phyloP scores from a whole-genome alignment of 805 yeast species.

The Teunomyces panamensis region DNA sequence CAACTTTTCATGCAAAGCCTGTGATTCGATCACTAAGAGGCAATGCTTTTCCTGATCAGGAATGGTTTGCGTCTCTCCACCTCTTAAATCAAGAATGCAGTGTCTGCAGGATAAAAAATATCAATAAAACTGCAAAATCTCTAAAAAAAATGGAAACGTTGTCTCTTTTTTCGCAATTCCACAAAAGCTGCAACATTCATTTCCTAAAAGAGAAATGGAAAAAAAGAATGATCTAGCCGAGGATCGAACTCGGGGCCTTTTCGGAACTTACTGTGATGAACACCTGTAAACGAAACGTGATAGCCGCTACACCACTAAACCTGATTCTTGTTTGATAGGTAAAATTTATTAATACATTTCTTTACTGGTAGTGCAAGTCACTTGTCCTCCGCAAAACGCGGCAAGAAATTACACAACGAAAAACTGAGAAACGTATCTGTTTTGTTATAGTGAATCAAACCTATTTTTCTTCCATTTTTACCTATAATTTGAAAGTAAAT shows the following conservation, averaged over 20 bases:
- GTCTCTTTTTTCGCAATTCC: conserved; percentile 2
- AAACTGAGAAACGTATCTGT: neutral
- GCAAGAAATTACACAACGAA: neutral
- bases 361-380: neutral
- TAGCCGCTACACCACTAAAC: conserved; percentile 44
- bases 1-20: neutral
- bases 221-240: conserved; percentile 35
- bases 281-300: conserved; percentile 43
- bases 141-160: neutral
- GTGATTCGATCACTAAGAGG: neutral
- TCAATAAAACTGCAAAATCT: conserved; percentile 1
- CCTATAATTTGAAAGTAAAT: neutral
- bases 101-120: neutral
- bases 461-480: neutral
- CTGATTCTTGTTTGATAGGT: conserved; percentile 4
- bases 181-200: conserved; percentile 1
- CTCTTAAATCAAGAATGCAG: neutral
- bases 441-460: neutral
- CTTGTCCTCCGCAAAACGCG: neutral
- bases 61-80: neutral
- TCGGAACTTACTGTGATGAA: conserved; percentile 33
- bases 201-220: conserved; percentile 4
- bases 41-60: neutral
- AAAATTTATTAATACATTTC: neutral
- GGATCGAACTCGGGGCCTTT: conserved; percentile 47